Evolutionary conservation across 2,329 filamentous ascomycete species (phyloP).

Genomic region (Colletotrichum orbiculare): DNA sequence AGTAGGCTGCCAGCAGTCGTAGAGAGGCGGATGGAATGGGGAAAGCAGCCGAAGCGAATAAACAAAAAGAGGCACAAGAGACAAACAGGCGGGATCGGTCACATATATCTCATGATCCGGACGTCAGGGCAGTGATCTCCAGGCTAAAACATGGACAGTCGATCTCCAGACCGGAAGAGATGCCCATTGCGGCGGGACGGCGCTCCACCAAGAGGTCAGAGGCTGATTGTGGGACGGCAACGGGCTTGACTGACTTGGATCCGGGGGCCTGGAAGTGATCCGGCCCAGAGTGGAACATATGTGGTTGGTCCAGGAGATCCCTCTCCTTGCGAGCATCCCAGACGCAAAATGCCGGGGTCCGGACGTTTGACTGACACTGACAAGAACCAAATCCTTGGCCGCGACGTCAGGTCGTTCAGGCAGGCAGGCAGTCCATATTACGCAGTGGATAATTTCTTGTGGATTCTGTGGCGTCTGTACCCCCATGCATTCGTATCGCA

Average conservation of each 20-base stretch:
- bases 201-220: background rate
- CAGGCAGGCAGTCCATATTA: background rate
- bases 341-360: constrained; percentile 9
- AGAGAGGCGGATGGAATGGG: background rate
- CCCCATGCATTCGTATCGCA: too few species aligned
- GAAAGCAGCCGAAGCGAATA: constrained; percentile 4
- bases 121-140: background rate
- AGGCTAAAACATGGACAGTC: constrained; percentile 25
- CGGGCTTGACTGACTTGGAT: constrained; percentile 5
- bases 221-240: background rate
- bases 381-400: background rate
- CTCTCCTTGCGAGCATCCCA: constrained; percentile 27
- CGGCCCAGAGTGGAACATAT: background rate
- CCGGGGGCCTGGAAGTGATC: constrained; percentile 1
- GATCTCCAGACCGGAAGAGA: constrained; percentile 4
- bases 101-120: constrained; percentile 19
- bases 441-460: background rate
- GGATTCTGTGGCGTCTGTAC: background rate
- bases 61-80: background rate
- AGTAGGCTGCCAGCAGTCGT: constrained; percentile 21
- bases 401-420: constrained; percentile 2
- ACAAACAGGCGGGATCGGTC: constrained; percentile 5
- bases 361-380: background rate
- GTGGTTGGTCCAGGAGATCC: background rate
- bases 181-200: constrained; percentile 10